A percentile compares a stretch with the other conserved stretches of the same genome.
These are phyloP conservation scores for Phytophthora europaea DNA, from an alignment of 352 stramenopile genomes.

Conservation along the genomic window DNA sequence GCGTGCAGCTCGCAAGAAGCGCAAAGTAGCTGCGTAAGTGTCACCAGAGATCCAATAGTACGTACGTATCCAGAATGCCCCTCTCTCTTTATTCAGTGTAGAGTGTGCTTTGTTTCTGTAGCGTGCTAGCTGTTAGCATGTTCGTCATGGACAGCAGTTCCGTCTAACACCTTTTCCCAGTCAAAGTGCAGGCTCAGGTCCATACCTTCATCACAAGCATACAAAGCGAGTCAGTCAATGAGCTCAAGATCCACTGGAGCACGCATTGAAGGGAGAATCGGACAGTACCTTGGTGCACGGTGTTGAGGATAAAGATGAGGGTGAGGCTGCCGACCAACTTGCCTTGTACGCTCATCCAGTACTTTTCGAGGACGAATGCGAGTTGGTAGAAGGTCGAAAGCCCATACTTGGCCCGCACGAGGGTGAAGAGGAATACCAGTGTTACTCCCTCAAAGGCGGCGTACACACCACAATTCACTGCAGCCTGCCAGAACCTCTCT, in stretches of 20 bases:
- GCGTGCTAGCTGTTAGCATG: too few relatives aligned
- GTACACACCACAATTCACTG: constrained; percentile 12
- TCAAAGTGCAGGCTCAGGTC: background rate
- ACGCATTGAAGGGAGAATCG: background rate
- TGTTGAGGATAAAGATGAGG: constrained; percentile 37
- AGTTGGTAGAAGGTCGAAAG: constrained; percentile 37
- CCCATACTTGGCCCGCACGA: constrained; percentile 37
- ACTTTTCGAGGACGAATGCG: constrained; percentile 47
- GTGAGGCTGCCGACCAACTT: constrained; percentile 35
- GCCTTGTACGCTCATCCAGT: constrained; percentile 36
- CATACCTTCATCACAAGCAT: background rate
- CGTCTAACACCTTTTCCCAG: background rate
- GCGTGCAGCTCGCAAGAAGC: constrained; percentile 41
- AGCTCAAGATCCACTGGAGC: background rate
- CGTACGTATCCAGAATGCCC: constrained; percentile 4
- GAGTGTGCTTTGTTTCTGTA: too few relatives aligned
- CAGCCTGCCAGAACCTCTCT: background rate
- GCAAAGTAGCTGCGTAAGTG: constrained; percentile 41
- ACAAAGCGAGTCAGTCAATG: background rate
- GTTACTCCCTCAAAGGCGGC: constrained; percentile 19
- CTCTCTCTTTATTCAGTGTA: background rate
- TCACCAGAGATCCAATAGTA: constrained; percentile 16
- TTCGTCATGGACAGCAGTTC: background rate
- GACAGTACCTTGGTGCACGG: constrained; percentile 13
- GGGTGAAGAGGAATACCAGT: constrained; percentile 16